These are phyloP conservation scores for Cyberlindnera bimundalis DNA, from an alignment of 805 yeast species.

Conservation along the genomic window DNA sequence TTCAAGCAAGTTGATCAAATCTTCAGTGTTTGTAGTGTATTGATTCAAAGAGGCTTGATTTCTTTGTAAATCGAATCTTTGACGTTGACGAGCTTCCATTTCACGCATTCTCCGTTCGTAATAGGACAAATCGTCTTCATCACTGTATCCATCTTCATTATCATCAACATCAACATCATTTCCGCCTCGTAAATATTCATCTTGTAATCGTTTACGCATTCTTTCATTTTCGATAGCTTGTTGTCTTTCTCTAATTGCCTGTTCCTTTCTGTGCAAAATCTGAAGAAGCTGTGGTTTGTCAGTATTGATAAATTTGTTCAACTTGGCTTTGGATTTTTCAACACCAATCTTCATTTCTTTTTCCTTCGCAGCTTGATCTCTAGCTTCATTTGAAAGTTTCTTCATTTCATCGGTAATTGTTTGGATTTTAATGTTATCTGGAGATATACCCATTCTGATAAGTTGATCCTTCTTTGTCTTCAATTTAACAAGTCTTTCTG, in stretches of 20 bases:
- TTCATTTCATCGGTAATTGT: conserved; percentile 8
- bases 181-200: too few relatives aligned
- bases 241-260: neutral
- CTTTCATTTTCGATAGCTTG: conserved; percentile 1
- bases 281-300: conserved; percentile 4
- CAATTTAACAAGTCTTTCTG: conserved; percentile 7
- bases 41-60: conserved; percentile 6
- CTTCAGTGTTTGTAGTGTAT: conserved; percentile 12
- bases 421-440: conserved; percentile 4
- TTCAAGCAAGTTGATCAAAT: conserved; percentile 30
- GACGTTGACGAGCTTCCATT: conserved; percentile 3
- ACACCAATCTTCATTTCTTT: conserved; percentile 2
- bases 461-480: conserved; percentile 13
- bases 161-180: neutral
- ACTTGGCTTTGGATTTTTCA: conserved; percentile 6
- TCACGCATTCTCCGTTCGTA: conserved; percentile 3
- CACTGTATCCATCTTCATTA: neutral
- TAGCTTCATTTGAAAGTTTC: conserved; percentile 4
- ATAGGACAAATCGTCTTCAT: neutral
- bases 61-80: conserved; percentile 2
- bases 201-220: neutral
- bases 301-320: conserved; percentile 4
- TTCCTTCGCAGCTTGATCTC: conserved; percentile 4
- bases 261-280: conserved; percentile 1
- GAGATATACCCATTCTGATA: conserved; percentile 11